Percentiles rank a stretch among this genome's conserved stretches.
Evolutionary conservation across 2,329 filamentous ascomycete genomes (phyloP).

Genomic region (Aspergillus glaucus): DNA sequence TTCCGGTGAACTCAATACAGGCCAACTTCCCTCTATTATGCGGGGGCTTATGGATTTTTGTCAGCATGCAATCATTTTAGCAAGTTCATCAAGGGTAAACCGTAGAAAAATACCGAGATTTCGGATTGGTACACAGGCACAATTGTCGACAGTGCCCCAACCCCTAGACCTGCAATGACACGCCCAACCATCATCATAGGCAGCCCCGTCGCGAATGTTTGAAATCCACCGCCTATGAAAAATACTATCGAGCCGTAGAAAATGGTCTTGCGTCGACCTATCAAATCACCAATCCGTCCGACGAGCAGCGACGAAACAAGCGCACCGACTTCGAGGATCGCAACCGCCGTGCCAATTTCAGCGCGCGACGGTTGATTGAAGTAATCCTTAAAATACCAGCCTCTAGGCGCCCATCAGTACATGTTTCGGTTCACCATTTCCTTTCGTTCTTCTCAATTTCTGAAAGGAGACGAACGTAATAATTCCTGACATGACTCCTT

Average conservation of each 20-base stretch:
- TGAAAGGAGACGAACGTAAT: constrained; percentile 50
- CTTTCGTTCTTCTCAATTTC: background rate
- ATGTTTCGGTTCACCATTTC: background rate
- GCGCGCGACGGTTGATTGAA: constrained; percentile 83
- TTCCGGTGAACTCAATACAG: constrained; percentile 96
- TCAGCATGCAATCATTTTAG: constrained; percentile 9
- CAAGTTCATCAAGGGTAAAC: background rate
- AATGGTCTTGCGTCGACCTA: constrained; percentile 84
- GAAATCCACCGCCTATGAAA: constrained; percentile 72
- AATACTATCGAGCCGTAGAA: constrained; percentile 91
- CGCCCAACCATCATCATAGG: constrained; percentile 80
- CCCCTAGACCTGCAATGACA: constrained; percentile 76
- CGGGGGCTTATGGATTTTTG: constrained; percentile 52
- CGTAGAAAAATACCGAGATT: constrained; percentile 54
- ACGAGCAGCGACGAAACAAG: constrained; percentile 83
- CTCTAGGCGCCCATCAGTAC: constrained; percentile 46
- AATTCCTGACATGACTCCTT: constrained; percentile 63
- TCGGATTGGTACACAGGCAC: constrained; percentile 92
- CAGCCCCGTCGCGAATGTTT: constrained; percentile 76
- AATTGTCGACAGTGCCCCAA: constrained; percentile 84
- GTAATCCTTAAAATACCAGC: constrained; percentile 81
- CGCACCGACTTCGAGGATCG: constrained; percentile 89
- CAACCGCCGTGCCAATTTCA: constrained; percentile 93
- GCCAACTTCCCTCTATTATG: constrained; percentile 94
- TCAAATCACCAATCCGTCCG: constrained; percentile 82